Percentiles rank a stretch among this genome's conserved stretches.
Evolutionary conservation across 805 yeast species (phyloP).

Genomic region (Crinitomyces ghanaensis): DNA sequence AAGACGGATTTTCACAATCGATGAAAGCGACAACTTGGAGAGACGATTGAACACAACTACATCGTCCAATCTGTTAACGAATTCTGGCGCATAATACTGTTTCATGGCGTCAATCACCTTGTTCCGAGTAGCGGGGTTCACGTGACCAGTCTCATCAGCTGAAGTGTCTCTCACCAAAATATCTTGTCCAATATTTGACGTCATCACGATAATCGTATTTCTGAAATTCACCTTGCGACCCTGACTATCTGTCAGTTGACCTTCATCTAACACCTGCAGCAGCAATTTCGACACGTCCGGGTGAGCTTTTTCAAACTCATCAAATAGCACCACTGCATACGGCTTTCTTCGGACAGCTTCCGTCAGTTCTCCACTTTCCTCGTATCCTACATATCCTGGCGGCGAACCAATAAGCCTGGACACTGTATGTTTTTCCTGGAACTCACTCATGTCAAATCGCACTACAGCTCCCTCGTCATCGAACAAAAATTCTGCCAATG

Average conservation of each 20-base stretch:
- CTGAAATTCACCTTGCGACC: conserved; percentile 92
- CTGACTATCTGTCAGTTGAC: conserved; percentile 86
- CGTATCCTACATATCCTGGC: conserved; percentile 96
- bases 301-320: conserved; percentile 96
- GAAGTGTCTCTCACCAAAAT: conserved; percentile 55
- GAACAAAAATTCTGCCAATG: conserved; percentile 83
- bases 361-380: conserved; percentile 85
- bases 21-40: conserved; percentile 59
- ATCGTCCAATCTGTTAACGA: conserved; percentile 88
- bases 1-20: conserved; percentile 77
- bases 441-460: conserved; percentile 95
- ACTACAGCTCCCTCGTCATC: conserved; percentile 80
- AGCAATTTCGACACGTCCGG: conserved; percentile 86
- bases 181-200: conserved; percentile 94
- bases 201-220: conserved; percentile 91
- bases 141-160: conserved; percentile 42
- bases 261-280: conserved; percentile 90
- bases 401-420: conserved; percentile 94
- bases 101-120: conserved; percentile 60
- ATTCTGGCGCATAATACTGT: conserved; percentile 81
- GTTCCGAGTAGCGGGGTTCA: conserved; percentile 40
- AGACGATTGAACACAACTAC: conserved; percentile 86
- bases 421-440: conserved; percentile 87
- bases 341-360: conserved; percentile 95
- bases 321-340: conserved; percentile 83